These are phyloP conservation scores for Hypoxylon sp. DNA, from an alignment of 2,329 filamentous ascomycete species.

Conservation along the genomic window DNA sequence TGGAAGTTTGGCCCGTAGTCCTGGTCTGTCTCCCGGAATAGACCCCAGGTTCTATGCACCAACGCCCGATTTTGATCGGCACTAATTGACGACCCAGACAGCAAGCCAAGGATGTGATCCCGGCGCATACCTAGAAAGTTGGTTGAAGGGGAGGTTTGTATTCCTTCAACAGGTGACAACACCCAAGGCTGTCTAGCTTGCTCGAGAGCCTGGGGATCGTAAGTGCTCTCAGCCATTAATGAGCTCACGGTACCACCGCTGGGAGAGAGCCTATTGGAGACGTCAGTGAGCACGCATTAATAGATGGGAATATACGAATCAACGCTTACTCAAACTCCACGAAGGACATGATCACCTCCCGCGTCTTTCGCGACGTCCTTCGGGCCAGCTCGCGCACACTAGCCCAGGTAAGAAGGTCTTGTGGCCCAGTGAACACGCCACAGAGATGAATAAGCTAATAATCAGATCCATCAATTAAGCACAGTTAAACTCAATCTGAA, in stretches of 20 bases:
- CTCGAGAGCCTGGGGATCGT: constrained; percentile 8
- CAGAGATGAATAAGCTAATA: constrained; percentile 46
- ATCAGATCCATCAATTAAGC: not conserved
- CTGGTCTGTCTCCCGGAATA: constrained; percentile 33
- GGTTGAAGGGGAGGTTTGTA: constrained; percentile 13
- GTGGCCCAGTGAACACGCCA: constrained; percentile 34
- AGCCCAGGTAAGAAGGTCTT: constrained; percentile 41
- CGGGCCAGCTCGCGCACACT: constrained; percentile 33
- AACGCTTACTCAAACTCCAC: constrained; percentile 30
- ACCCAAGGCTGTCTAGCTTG: constrained; percentile 38
- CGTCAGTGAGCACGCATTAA: not conserved
- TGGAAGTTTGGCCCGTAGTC: constrained; percentile 43
- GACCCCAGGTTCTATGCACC: constrained; percentile 46
- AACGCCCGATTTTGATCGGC: constrained; percentile 36
- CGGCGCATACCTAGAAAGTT: constrained; percentile 37
- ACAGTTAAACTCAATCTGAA: not conserved
- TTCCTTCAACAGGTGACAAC: constrained; percentile 34
- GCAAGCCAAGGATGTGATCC: constrained; percentile 34
- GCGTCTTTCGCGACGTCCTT: constrained; percentile 32
- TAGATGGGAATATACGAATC: not conserved
- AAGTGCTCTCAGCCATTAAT: constrained; percentile 28
- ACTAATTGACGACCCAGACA: constrained; percentile 35
- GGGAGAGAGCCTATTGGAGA: constrained; percentile 4
- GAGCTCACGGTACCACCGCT: constrained; percentile 44
- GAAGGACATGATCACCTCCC: constrained; percentile 40